These are phyloP conservation scores for Didymella arachidicola DNA, from an alignment of 2,329 filamentous ascomycete genomes.

Conservation along the genomic window DNA sequence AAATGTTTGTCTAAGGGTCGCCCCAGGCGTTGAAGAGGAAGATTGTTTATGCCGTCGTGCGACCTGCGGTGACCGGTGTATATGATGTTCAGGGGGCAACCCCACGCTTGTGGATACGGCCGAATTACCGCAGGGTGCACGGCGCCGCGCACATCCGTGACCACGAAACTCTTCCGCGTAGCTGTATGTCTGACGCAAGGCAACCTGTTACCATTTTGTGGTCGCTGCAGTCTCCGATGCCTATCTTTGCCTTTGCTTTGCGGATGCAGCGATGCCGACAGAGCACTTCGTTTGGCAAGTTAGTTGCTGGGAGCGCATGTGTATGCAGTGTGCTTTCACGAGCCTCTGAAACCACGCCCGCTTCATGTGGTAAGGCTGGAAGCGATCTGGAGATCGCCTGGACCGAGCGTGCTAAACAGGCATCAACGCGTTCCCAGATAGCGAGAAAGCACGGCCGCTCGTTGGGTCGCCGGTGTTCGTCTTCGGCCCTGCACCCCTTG, in stretches of 20 bases:
- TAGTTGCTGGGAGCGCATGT: neutral
- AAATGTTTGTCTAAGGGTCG: conserved; percentile 30
- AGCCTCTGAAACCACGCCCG: conserved; percentile 31
- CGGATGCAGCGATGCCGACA: conserved; percentile 6
- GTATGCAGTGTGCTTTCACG: neutral
- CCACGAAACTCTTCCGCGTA: conserved; percentile 22
- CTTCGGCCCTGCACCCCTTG: conserved; percentile 34
- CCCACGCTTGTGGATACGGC: conserved; percentile 23
- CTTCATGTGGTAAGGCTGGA: conserved; percentile 26
- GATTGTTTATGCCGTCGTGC: conserved; percentile 33
- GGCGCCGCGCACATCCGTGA: conserved; percentile 30
- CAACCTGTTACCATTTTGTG: conserved; percentile 16
- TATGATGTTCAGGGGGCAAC: conserved; percentile 33
- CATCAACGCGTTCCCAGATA: conserved; percentile 29
- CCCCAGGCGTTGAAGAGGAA: conserved; percentile 28
- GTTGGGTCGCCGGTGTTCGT: conserved; percentile 34
- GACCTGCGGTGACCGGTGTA: conserved; percentile 30
- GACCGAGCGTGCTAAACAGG: conserved; percentile 17
- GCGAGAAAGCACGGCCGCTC: conserved; percentile 32
- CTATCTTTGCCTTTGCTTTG: conserved; percentile 14
- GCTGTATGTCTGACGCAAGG: conserved; percentile 25
- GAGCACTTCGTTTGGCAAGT: neutral
- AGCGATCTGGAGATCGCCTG: conserved; percentile 18
- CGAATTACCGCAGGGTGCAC: conserved; percentile 28
- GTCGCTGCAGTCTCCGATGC: conserved; percentile 19